Evolutionary conservation across 148 eudicot species (phyloP).

Genomic region (Vaccinium myrtillus): DNA sequence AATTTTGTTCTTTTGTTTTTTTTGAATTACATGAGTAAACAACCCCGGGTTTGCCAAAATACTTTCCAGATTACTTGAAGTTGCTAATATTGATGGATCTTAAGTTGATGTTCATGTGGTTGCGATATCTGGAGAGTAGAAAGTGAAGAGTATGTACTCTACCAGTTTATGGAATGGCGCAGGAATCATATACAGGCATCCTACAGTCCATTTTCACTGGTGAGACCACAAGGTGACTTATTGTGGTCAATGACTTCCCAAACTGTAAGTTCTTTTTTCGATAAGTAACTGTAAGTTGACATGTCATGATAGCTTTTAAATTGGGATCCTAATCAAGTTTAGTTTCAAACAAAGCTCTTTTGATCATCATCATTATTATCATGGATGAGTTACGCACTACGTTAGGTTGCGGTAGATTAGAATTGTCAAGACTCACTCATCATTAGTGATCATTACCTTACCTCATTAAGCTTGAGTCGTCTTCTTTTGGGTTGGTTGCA

Average conservation of each 20-base stretch:
- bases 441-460: not conserved
- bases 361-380: not conserved
- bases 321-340: slow-evolving; percentile 1
- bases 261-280: not conserved
- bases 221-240: not conserved
- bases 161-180: not conserved
- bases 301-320: not conserved
- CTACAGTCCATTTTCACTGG: not conserved
- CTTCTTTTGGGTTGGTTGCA: not conserved
- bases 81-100: not conserved
- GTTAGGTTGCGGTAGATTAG: not conserved
- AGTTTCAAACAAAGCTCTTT: not conserved
- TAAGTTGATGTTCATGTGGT: no score
- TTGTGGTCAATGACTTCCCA: not conserved
- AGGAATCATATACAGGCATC: not conserved
- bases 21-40: not conserved
- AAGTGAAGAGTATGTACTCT: no score
- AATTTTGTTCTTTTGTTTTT: not conserved
- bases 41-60: not conserved
- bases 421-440: not conserved
- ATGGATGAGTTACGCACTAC: not conserved
- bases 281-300: no score
- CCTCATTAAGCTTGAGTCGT: not conserved
- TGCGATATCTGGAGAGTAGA: no score
- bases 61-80: not conserved